Conservation (phyloP, 1,139 yeast genomes). For the Eremothecium cymbalariae region DNA sequence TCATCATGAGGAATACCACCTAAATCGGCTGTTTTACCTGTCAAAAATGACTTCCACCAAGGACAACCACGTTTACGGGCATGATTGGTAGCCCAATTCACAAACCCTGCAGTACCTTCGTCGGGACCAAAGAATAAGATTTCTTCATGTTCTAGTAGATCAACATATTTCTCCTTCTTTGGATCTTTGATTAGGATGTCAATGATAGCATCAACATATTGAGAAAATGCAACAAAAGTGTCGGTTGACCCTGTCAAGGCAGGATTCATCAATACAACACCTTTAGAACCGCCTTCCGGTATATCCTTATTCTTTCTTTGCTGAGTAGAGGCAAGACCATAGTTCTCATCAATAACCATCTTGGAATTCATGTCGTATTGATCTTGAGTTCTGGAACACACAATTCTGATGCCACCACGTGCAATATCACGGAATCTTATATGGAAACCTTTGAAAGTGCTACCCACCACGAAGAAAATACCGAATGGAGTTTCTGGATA, state of each 20-base stretch:
- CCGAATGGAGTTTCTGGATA: constrained; percentile 92
- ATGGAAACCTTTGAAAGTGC: constrained; percentile 96
- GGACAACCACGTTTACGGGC: constrained; percentile 92
- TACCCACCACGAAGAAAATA: constrained; percentile 92
- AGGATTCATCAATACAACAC: constrained; percentile 81
- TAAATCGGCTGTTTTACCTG: constrained; percentile 84
- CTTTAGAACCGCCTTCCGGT: constrained; percentile 98
- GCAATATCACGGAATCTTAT: constrained; percentile 95
- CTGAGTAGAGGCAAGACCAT: constrained; percentile 91
- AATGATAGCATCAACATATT: constrained; percentile 84
- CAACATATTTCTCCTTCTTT: constrained; percentile 78
- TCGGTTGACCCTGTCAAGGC: constrained; percentile 68
- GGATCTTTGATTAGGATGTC: constrained; percentile 78
- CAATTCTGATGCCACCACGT: constrained; percentile 96
- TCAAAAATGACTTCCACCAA: constrained; percentile 98
- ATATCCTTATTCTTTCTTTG: constrained; percentile 96
- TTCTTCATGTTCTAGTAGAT: constrained; percentile 74
- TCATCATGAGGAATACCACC: constrained; percentile 99
- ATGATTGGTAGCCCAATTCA: constrained; percentile 97
- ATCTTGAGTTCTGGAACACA: constrained; percentile 76
- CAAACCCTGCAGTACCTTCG: constrained; percentile 93
- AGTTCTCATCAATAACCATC: constrained; percentile 90
- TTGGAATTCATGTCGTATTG: constrained; percentile 81
- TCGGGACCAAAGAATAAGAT: constrained; percentile 96
- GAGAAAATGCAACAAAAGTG: constrained; percentile 81